Conservation (phyloP, 2,329 filamentous ascomycete species). For the Aspergillus sp. region DNA sequence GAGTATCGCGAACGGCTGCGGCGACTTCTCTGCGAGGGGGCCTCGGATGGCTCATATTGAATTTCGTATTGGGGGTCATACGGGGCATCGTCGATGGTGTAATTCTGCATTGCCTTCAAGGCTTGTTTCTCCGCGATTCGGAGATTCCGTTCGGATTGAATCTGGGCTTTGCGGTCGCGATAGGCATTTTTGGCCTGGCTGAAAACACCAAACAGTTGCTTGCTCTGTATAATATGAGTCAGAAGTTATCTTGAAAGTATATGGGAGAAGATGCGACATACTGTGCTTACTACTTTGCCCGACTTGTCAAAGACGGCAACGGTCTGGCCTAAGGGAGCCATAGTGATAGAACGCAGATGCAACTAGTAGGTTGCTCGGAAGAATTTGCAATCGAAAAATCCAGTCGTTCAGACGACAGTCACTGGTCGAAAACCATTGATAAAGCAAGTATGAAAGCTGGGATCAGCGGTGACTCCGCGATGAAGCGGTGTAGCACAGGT, state of each 20-base stretch:
- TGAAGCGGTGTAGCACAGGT: slow-evolving; percentile 16
- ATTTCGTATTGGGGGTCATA: no score
- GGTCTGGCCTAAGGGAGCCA: slow-evolving; percentile 55
- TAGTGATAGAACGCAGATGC: slow-evolving; percentile 6
- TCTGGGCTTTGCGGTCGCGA: slow-evolving; percentile 77
- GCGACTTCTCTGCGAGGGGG: slow-evolving; percentile 38
- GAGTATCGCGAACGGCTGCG: slow-evolving; percentile 25
- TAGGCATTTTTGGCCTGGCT: slow-evolving; percentile 89
- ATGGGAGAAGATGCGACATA: slow-evolving; percentile 45
- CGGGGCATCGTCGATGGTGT: slow-evolving; percentile 44
- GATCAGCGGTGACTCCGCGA: slow-evolving; percentile 9
- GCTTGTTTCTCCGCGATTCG: slow-evolving; percentile 54
- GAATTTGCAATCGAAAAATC: not conserved
- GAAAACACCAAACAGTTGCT: slow-evolving; percentile 84
- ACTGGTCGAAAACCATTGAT: slow-evolving; percentile 9
- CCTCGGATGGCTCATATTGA: slow-evolving; percentile 24
- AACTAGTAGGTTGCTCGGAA: not conserved
- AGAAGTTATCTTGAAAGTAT: not conserved
- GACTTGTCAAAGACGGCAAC: slow-evolving; percentile 88
- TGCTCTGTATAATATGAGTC: slow-evolving; percentile 57
- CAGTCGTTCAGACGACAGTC: slow-evolving; percentile 3
- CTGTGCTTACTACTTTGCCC: slow-evolving; percentile 84
- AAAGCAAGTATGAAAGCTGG: slow-evolving; percentile 2
- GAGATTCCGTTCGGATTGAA: slow-evolving; percentile 65
- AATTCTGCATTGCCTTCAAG: slow-evolving; percentile 52